Evolutionary conservation across 2,329 filamentous ascomycete species (phyloP).

Genomic region (Paraconiothyrium brasiliense): DNA sequence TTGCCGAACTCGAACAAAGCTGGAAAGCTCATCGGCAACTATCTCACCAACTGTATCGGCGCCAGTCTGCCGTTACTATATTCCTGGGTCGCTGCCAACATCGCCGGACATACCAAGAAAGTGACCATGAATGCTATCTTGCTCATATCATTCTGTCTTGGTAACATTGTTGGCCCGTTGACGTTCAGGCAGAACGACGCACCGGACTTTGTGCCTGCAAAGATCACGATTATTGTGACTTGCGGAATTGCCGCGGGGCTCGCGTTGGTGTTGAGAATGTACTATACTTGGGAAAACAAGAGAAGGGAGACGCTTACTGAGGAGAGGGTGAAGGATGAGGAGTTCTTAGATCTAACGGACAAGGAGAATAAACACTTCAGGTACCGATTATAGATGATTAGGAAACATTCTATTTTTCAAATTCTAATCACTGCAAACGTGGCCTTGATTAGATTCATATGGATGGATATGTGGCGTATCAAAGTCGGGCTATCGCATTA

Average conservation of each 20-base stretch:
- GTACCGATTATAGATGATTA: constrained; percentile 25
- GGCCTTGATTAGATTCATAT: too few relatives aligned
- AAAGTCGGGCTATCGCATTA: too few relatives aligned
- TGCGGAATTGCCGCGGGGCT: constrained; percentile 52
- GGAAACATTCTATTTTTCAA: too few relatives aligned
- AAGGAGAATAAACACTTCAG: constrained; percentile 40
- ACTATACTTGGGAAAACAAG: constrained; percentile 42
- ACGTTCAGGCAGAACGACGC: constrained; percentile 51
- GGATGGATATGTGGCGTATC: too few relatives aligned
- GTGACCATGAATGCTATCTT: constrained; percentile 65
- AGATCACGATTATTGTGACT: constrained; percentile 52
- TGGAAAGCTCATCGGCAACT: constrained; percentile 48
- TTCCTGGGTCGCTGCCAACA: constrained; percentile 59
- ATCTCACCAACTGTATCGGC: constrained; percentile 57
- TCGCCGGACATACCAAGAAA: constrained; percentile 53
- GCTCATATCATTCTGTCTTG: constrained; percentile 54
- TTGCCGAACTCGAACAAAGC: constrained; percentile 25
- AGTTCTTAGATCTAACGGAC: constrained; percentile 51
- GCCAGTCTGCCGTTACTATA: constrained; percentile 42
- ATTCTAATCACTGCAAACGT: too few relatives aligned
- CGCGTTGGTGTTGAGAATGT: constrained; percentile 40
- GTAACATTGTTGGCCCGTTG: constrained; percentile 54
- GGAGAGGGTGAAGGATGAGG: constrained; percentile 34
- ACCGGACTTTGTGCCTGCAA: constrained; percentile 53
- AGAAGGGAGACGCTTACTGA: constrained; percentile 32